phyloP scores from a whole-genome alignment of 768 basidiomycete species.

The Mycena kentingensis region DNA sequence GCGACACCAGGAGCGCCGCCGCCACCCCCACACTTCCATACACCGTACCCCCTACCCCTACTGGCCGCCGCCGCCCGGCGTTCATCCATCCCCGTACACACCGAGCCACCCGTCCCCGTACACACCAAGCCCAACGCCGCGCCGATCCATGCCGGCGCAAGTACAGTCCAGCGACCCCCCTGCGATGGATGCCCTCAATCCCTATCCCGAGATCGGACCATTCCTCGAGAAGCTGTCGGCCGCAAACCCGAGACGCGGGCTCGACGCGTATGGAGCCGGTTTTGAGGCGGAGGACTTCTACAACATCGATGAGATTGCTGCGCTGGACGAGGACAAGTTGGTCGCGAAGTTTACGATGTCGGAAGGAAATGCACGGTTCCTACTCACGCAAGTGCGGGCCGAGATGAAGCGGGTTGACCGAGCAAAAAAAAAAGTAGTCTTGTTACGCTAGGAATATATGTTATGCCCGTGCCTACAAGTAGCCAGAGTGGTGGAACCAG shows the following conservation, averaged over 20 bases:
- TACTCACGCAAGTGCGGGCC: constrained; percentile 1
- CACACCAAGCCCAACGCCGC: too few species aligned
- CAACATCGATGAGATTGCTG: constrained; percentile 5
- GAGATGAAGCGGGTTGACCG: constrained; percentile 6
- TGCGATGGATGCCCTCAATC: constrained; percentile 5
- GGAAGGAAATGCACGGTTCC: constrained; percentile 13
- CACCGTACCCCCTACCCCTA: neutral
- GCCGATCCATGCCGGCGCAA: too few species aligned
- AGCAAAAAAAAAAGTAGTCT: constrained; percentile 4
- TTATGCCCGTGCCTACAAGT: constrained; percentile 6
- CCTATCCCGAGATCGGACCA: neutral
- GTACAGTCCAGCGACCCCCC: constrained; percentile 9
- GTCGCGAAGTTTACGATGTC: constrained; percentile 1
- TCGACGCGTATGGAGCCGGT: neutral
- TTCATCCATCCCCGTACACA: neutral
- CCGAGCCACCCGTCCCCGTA: neutral
- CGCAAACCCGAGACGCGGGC: neutral
- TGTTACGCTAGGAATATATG: neutral
- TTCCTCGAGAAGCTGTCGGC: constrained; percentile 3
- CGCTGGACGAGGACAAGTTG: neutral
- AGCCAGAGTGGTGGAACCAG: constrained; percentile 16
- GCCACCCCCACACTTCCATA: neutral
- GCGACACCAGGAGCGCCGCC: neutral
- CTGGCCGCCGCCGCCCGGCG: neutral
- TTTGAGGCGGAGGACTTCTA: constrained; percentile 2